phyloP scores from a whole-genome alignment of 768 basidiomycete genomes.

The Naganishia friedmannii region DNA sequence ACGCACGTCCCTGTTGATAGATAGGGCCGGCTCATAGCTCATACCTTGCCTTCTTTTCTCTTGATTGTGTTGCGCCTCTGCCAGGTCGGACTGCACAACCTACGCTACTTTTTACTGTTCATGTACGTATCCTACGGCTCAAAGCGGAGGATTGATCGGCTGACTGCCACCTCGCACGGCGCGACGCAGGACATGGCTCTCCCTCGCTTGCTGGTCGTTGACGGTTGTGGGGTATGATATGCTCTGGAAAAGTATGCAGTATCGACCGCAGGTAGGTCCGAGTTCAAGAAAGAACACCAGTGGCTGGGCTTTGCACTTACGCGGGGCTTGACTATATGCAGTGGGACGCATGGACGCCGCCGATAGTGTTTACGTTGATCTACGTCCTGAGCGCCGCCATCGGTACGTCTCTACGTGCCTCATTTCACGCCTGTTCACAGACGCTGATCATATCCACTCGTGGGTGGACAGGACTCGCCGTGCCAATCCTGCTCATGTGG shows the following conservation, averaged over 20 bases:
- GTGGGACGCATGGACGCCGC: slow-evolving; percentile 65
- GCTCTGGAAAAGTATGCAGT: slow-evolving; percentile 62
- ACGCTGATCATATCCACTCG: slow-evolving; percentile 62
- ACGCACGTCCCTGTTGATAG: no score
- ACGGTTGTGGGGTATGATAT: slow-evolving; percentile 64
- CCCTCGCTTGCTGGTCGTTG: slow-evolving; percentile 65
- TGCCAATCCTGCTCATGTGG: slow-evolving; percentile 44
- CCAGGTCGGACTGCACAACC: slow-evolving; percentile 82
- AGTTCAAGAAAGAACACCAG: no score
- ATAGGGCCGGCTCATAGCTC: no score
- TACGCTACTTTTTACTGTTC: slow-evolving; percentile 92
- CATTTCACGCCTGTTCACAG: slow-evolving; percentile 58
- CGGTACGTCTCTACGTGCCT: slow-evolving; percentile 66
- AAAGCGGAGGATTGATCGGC: no score
- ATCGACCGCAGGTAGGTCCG: slow-evolving; percentile 31
- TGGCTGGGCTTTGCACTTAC: no score
- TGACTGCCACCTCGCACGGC: no score
- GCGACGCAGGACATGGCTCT: slow-evolving; percentile 76
- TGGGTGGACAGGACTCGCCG: slow-evolving; percentile 39
- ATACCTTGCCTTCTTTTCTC: no score
- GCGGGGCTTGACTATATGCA: no score
- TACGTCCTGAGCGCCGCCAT: slow-evolving; percentile 76
- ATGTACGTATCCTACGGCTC: slow-evolving; percentile 60
- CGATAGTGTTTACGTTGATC: slow-evolving; percentile 65
- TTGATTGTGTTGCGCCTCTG: no score